Evolutionary conservation across 129 eudicot genomes (phyloP).

Genomic region (Pseudognaphalium luteoalbum): DNA sequence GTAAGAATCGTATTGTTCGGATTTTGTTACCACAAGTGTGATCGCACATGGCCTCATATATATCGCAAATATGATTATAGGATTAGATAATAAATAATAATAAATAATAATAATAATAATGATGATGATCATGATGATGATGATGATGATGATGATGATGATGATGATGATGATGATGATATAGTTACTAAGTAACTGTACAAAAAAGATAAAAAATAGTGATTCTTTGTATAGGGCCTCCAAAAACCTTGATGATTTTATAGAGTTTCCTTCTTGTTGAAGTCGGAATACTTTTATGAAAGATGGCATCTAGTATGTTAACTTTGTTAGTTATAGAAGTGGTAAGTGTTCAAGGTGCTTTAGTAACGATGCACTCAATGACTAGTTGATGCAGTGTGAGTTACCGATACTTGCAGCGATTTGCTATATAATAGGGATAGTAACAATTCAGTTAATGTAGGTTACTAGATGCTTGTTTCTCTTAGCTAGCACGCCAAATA

Average conservation of each 20-base stretch:
- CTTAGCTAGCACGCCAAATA: background rate
- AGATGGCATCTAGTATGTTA: background rate
- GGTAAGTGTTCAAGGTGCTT: background rate
- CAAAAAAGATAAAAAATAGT: too few species aligned
- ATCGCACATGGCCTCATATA: background rate
- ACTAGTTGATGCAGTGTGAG: background rate
- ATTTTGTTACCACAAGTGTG: background rate
- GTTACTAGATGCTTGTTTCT: conserved; percentile 13
- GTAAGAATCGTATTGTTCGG: background rate
- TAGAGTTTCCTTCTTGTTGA: conserved; percentile 10
- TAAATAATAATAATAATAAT: too few species aligned
- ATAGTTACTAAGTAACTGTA: too few species aligned
- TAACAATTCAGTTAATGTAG: conserved; percentile 5
- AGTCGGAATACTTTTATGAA: background rate
- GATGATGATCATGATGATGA: too few species aligned
- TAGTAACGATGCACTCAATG: background rate
- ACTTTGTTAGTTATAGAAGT: background rate
- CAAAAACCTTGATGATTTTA: background rate
- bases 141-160: too few species aligned
- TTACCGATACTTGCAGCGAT: background rate
- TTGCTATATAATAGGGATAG: conserved; percentile 6
- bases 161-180: too few species aligned
- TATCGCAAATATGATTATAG: background rate
- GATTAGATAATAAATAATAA: too few species aligned
- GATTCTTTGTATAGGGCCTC: background rate